These are phyloP conservation scores for Trichoderma pleuroti DNA, from an alignment of 2,329 filamentous ascomycete genomes.

Conservation along the genomic window DNA sequence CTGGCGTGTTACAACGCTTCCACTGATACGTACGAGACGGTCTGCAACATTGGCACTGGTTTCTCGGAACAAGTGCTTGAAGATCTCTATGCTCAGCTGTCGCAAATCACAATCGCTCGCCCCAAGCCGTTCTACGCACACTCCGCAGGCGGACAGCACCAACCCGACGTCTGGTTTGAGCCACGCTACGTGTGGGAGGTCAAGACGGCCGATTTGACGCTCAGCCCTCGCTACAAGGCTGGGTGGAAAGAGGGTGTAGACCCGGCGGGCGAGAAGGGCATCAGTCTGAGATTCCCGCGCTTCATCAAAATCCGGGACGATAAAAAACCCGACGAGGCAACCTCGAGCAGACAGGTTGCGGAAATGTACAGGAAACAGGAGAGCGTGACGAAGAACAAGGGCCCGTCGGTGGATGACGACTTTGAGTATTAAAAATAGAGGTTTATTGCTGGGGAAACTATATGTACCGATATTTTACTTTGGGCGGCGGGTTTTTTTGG, in stretches of 20 bases:
- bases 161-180: slow-evolving; percentile 98
- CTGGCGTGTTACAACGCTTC: slow-evolving; percentile 86
- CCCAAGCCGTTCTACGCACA: slow-evolving; percentile 95
- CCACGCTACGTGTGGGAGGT: slow-evolving; percentile 95
- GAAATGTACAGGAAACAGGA: slow-evolving; percentile 98
- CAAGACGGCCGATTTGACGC: slow-evolving; percentile 89
- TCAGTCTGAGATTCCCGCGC: slow-evolving; percentile 84
- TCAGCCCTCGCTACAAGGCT: slow-evolving; percentile 92
- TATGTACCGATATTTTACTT: background rate
- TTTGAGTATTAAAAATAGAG: slow-evolving; percentile 75
- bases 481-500: background rate
- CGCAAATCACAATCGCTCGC: slow-evolving; percentile 75
- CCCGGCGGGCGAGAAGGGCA: slow-evolving; percentile 67
- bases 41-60: slow-evolving; percentile 98
- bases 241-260: slow-evolving; percentile 78
- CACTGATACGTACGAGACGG: slow-evolving; percentile 82
- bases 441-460: background rate
- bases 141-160: slow-evolving; percentile 78
- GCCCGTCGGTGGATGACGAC: slow-evolving; percentile 86
- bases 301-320: slow-evolving; percentile 92
- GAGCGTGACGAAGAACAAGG: slow-evolving; percentile 80
- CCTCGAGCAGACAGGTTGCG: slow-evolving; percentile 76
- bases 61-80: slow-evolving; percentile 95
- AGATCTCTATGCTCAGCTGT: slow-evolving; percentile 73
- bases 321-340: slow-evolving; percentile 92